phyloP scores from a whole-genome alignment of 148 eudicot species.

The Diospyros kaki region DNA sequence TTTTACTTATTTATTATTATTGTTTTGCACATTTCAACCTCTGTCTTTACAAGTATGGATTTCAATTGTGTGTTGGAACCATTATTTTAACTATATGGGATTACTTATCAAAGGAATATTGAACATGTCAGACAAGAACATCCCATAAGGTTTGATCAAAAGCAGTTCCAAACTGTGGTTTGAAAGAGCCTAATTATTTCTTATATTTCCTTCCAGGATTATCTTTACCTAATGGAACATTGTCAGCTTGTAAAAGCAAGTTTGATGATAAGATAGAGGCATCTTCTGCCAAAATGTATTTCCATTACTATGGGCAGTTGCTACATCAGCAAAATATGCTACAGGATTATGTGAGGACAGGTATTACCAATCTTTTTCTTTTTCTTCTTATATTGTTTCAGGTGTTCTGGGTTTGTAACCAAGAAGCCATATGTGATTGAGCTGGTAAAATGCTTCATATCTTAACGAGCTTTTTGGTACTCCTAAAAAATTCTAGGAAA shows the following conservation, averaged over 20 bases:
- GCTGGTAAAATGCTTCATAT: constrained; percentile 7
- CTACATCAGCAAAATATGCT: constrained; percentile 98
- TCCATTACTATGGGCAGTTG: constrained; percentile 93
- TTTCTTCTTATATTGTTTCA: constrained; percentile 6
- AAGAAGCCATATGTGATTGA: neutral
- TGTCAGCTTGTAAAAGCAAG: constrained; percentile 58
- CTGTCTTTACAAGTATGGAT: neutral
- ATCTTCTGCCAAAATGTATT: constrained; percentile 94
- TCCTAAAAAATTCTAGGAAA: neutral
- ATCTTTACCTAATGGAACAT: constrained; percentile 52
- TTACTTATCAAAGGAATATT: neutral
- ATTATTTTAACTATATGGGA: neutral
- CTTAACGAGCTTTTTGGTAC: neutral
- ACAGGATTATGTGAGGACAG: constrained; percentile 99
- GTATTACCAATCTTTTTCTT: constrained; percentile 32
- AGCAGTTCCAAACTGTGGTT: neutral
- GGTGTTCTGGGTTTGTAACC: neutral
- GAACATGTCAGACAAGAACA: neutral
- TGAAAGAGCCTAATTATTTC: constrained; percentile 16
- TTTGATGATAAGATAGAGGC: constrained; percentile 90
- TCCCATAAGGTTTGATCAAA: neutral
- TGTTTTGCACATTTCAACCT: neutral
- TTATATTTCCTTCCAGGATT: constrained; percentile 41
- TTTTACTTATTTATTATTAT: neutral
- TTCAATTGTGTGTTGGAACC: neutral